Evolutionary conservation across 2,329 filamentous ascomycete genomes (phyloP).

Genomic region (Bretziella fagacearum): DNA sequence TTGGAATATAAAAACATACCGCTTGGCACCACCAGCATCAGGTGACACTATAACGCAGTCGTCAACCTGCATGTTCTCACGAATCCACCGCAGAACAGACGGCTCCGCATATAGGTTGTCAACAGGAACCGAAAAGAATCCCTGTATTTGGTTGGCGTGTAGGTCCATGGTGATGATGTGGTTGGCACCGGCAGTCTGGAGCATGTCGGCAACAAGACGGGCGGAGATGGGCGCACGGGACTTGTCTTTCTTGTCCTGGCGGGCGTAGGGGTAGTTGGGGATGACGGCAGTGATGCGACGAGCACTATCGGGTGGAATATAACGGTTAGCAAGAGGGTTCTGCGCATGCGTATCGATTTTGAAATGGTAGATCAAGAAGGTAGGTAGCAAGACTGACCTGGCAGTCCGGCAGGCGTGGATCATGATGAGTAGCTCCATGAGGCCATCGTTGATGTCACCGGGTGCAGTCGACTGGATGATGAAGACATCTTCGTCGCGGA

Average conservation of each 20-base stretch:
- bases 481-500: slow-evolving; percentile 92
- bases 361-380: neutral
- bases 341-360: neutral
- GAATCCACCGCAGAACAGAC: slow-evolving; percentile 78
- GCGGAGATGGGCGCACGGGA: slow-evolving; percentile 92
- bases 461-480: slow-evolving; percentile 90
- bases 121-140: slow-evolving; percentile 73
- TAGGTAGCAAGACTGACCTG: slow-evolving; percentile 18
- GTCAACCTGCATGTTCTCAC: slow-evolving; percentile 62
- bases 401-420: slow-evolving; percentile 70
- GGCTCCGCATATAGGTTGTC: slow-evolving; percentile 85
- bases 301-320: slow-evolving; percentile 26
- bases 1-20: slow-evolving; percentile 30
- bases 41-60: slow-evolving; percentile 90
- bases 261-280: slow-evolving; percentile 89
- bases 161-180: slow-evolving; percentile 91
- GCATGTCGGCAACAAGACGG: slow-evolving; percentile 93
- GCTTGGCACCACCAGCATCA: slow-evolving; percentile 86
- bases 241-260: slow-evolving; percentile 93
- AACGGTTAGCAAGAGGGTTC: neutral
- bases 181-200: slow-evolving; percentile 62
- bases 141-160: slow-evolving; percentile 91
- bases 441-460: slow-evolving; percentile 90
- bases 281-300: slow-evolving; percentile 89
- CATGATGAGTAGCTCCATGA: slow-evolving; percentile 98